Evolutionary conservation across 345 rosid species (phyloP).

Genomic region (Lenwebbia sp.): DNA sequence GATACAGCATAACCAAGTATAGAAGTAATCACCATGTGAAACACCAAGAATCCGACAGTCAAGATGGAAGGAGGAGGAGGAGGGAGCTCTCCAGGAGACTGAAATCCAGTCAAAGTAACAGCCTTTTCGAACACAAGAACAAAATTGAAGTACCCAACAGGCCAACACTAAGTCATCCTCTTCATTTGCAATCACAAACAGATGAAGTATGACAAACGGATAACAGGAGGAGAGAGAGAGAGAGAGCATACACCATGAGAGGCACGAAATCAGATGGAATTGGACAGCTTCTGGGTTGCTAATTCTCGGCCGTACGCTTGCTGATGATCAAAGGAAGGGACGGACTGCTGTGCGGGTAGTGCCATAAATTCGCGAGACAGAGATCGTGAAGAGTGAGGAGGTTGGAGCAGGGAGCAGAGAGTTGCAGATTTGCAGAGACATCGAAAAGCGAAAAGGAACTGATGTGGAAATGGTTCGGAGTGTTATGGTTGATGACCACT

Average conservation of each 20-base stretch:
- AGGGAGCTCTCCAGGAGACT: neutral
- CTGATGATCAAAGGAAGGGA: neutral
- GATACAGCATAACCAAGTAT: neutral
- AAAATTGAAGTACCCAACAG: neutral
- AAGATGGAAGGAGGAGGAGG: neutral
- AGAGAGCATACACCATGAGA: neutral
- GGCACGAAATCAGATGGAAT: neutral
- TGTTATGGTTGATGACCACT: neutral
- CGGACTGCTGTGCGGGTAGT: neutral
- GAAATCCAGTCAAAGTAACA: neutral
- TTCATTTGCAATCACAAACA: neutral
- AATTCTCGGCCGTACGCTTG: neutral
- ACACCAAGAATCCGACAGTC: neutral
- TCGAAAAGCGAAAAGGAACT: neutral
- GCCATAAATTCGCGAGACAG: neutral
- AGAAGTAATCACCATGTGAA: neutral
- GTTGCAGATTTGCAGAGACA: conserved; percentile 1
- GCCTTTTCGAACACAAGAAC: neutral
- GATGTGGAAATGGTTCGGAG: conserved; percentile 1
- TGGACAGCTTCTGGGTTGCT: neutral
- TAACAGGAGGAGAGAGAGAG: neutral
- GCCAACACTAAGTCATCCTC: neutral
- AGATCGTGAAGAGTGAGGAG: neutral
- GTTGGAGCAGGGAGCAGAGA: neutral
- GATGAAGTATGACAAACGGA: neutral